Percentiles rank a stretch among this genome's conserved stretches.
Conservation (phyloP, 75 land plant species). For the Selaginella tamariscina region DNA sequence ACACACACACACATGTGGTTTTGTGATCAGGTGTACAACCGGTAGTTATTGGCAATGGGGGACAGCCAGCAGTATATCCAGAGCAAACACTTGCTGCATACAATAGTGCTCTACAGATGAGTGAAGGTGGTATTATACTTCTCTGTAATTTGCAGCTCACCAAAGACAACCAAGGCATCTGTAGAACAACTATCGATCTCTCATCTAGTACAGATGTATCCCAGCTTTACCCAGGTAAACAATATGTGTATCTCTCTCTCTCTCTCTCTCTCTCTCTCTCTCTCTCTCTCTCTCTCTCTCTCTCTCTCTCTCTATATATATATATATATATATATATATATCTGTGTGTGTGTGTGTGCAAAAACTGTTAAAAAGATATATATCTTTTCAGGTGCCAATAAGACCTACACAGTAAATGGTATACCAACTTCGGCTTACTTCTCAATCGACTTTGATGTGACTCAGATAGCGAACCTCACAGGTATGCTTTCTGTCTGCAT, state of each 20-base stretch:
- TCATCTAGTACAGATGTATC: slow-evolving; percentile 33
- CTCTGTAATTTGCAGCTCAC: slow-evolving; percentile 79
- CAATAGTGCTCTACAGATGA: slow-evolving; percentile 18
- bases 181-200: slow-evolving; percentile 45
- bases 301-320: no score
- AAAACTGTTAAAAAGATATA: no score
- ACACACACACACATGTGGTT: no score
- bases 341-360: no score
- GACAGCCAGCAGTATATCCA: slow-evolving; percentile 69
- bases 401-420: slow-evolving; percentile 50
- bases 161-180: slow-evolving; percentile 51
- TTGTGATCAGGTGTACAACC: slow-evolving; percentile 62
- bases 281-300: no score
- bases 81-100: slow-evolving; percentile 51
- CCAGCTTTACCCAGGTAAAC: no score
- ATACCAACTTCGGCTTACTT: slow-evolving; percentile 40
- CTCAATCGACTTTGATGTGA: slow-evolving; percentile 44
- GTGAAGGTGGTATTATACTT: slow-evolving; percentile 25
- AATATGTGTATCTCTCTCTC: no score
- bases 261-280: no score
- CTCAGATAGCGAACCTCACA: slow-evolving; percentile 10
- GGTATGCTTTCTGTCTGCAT: slow-evolving; percentile 5
- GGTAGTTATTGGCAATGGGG: slow-evolving; percentile 58
- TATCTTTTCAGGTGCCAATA: slow-evolving; percentile 19
- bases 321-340: no score